Evolutionary conservation across 768 basidiomycete genomes (phyloP).

Genomic region (Kwoniella dendrophila): DNA sequence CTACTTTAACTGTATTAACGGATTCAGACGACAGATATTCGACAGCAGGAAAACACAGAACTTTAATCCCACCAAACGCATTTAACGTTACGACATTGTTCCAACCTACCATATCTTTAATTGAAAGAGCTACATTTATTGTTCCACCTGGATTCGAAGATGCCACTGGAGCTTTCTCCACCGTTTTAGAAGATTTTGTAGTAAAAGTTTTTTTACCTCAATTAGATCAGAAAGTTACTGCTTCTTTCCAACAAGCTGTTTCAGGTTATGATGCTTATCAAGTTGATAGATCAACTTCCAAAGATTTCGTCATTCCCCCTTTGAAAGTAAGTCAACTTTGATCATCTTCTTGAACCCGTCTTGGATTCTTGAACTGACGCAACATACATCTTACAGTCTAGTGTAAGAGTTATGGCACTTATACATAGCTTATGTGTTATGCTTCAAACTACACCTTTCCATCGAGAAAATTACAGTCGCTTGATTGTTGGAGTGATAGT

Average conservation of each 20-base stretch:
- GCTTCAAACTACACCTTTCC: slow-evolving; percentile 89
- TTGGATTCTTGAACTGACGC: not conserved
- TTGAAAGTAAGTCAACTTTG: slow-evolving; percentile 64
- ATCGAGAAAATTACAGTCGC: slow-evolving; percentile 90
- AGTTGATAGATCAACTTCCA: slow-evolving; percentile 69
- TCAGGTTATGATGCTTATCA: slow-evolving; percentile 85
- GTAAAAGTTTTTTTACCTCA: slow-evolving; percentile 89
- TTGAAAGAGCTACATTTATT: slow-evolving; percentile 56
- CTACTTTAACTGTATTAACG: slow-evolving; percentile 60
- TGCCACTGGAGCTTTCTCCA: slow-evolving; percentile 62
- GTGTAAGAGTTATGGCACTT: slow-evolving; percentile 79
- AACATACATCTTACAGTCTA: slow-evolving; percentile 63
- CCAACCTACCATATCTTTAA: slow-evolving; percentile 84
- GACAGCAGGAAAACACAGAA: slow-evolving; percentile 74
- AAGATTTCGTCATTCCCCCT: slow-evolving; percentile 72
- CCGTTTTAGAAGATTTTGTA: slow-evolving; percentile 88
- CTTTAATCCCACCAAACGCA: slow-evolving; percentile 84
- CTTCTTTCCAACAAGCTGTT: slow-evolving; percentile 81
- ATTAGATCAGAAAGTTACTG: slow-evolving; percentile 87
- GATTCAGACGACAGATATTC: slow-evolving; percentile 74
- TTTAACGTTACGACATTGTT: slow-evolving; percentile 95
- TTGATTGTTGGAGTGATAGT: slow-evolving; percentile 90
- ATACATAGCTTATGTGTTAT: slow-evolving; percentile 90
- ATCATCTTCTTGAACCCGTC: not conserved
- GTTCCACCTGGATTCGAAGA: slow-evolving; percentile 58